Evolutionary conservation across 148 eudicot genomes (phyloP), one percentile per base, ranked within the genome.

Genomic region (Suaeda aralocaspica): DNA sequence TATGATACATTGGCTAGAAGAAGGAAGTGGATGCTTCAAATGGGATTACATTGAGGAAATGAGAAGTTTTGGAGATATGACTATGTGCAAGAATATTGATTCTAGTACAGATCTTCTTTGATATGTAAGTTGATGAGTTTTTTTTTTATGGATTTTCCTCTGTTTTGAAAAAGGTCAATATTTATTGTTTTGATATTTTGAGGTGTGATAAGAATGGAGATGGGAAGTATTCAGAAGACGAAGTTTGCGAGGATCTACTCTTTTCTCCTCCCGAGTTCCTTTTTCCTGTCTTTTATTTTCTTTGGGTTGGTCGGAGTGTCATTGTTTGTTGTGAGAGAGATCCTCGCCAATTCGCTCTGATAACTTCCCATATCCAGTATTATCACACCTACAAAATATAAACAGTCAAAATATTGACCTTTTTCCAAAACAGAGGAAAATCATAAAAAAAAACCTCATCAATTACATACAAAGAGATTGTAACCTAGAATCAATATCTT

Each of bases 191-290:
- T 80, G 48, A 19, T 57, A 31, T 16, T 57, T 69, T 80, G 45
- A 95, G 96, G 99, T 95, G 99, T 80, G 97, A 95, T 82, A 95
- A 89, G 76, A 86, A 91, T 82, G 99, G 99, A 7, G 97, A 91
- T 79, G 99, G 99, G 39, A 84, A 81, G 77, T 77, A 91, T 65
- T 87, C 97, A 0, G 97, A 91, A 73, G 99, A 91, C 0, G 97
- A 95, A 76, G 97, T 95, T 56, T 84, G 82, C 64, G 96, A 91
- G 92, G 98, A n/a, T n/a, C n/a, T n/a, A n/a, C n/a, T n/a, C n/a
- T n/a, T n/a, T n/a, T n/a, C n/a, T n/a, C n/a, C n/a, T n/a, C n/a
- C n/a, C n/a, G n/a, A n/a, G n/a, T n/a, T n/a, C n/a, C n/a, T n/a
- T n/a, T n/a, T n/a, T n/a, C n/a, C n/a, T n/a, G n/a, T n/a, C n/a